These are phyloP conservation scores for Pythium periplocum DNA, from an alignment of 352 stramenopile genomes.

Conservation along the genomic window DNA sequence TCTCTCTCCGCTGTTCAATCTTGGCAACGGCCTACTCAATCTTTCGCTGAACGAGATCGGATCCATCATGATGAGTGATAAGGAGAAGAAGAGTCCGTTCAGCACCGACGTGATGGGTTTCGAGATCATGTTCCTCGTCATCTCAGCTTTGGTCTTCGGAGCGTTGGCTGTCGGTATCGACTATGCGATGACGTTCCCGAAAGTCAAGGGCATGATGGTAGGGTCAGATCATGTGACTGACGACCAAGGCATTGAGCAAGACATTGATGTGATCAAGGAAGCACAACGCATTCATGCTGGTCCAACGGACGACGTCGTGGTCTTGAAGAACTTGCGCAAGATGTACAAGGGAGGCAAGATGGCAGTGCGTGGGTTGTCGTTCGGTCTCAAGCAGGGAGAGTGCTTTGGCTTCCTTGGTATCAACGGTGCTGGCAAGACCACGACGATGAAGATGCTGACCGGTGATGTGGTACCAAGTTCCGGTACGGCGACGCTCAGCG, in stretches of 20 bases:
- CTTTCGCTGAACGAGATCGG: constrained; percentile 34
- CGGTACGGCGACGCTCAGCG: constrained; percentile 44
- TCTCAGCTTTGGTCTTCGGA: constrained; percentile 39
- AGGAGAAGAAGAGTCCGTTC: constrained; percentile 45
- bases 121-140: constrained; percentile 49
- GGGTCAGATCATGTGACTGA: constrained; percentile 7
- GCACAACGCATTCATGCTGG: constrained; percentile 9
- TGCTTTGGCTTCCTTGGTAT: constrained; percentile 95
- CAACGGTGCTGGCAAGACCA: constrained; percentile 94
- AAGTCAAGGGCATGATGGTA: constrained; percentile 22
- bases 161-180: constrained; percentile 41
- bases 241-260: constrained; percentile 14
- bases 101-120: constrained; percentile 50
- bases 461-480: constrained; percentile 68
- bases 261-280: constrained; percentile 22
- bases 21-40: constrained; percentile 42
- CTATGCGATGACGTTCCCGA: constrained; percentile 48
- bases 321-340: constrained; percentile 73
- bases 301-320: constrained; percentile 30
- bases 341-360: constrained; percentile 85
- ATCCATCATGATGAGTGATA: constrained; percentile 20
- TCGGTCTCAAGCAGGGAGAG: constrained; percentile 83
- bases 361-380: constrained; percentile 66
- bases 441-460: constrained; percentile 95
- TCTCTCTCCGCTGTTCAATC: constrained; percentile 34